These are phyloP conservation scores for Neofusicoccum sp. DNA, from an alignment of 2,329 filamentous ascomycete genomes.

Conservation along the genomic window DNA sequence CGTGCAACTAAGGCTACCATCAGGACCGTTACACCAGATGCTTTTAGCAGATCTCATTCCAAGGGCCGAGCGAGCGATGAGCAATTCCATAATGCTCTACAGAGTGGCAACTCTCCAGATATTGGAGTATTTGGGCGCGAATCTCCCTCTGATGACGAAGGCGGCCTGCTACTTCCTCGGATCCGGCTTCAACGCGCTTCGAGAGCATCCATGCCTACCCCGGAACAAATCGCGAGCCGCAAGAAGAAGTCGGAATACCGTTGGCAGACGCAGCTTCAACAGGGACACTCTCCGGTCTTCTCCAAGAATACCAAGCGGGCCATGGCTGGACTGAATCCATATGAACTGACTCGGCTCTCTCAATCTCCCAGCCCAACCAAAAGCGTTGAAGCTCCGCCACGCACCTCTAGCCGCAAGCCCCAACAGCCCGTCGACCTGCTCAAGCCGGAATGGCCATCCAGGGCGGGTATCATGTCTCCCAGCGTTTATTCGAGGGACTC, in stretches of 20 bases:
- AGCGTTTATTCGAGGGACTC: slow-evolving; percentile 51
- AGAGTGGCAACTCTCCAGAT: background rate
- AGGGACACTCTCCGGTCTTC: slow-evolving; percentile 32
- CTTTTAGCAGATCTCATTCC: background rate
- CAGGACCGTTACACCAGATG: slow-evolving; percentile 38
- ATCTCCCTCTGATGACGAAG: slow-evolving; percentile 1
- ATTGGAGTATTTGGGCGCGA: background rate
- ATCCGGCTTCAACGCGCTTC: slow-evolving; percentile 18
- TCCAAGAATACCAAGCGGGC: slow-evolving; percentile 20
- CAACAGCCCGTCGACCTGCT: slow-evolving; percentile 3
- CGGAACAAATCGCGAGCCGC: slow-evolving; percentile 43
- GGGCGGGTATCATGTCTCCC: slow-evolving; percentile 40
- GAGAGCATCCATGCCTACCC: slow-evolving; percentile 34
- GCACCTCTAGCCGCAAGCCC: slow-evolving; percentile 12
- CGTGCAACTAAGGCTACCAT: slow-evolving; percentile 39
- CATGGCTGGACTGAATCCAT: slow-evolving; percentile 33
- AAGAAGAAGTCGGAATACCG: slow-evolving; percentile 42
- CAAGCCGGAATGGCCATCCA: slow-evolving; percentile 4
- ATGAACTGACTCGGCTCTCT: slow-evolving; percentile 31
- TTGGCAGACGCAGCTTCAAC: slow-evolving; percentile 47
- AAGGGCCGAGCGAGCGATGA: background rate
- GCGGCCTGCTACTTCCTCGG: slow-evolving; percentile 18
- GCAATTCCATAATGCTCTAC: background rate
- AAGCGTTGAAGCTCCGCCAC: background rate
- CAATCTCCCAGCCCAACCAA: slow-evolving; percentile 21